Conservation (phyloP, 1,284 basidiomycete species). For the Ustilago trichophora region DNA sequence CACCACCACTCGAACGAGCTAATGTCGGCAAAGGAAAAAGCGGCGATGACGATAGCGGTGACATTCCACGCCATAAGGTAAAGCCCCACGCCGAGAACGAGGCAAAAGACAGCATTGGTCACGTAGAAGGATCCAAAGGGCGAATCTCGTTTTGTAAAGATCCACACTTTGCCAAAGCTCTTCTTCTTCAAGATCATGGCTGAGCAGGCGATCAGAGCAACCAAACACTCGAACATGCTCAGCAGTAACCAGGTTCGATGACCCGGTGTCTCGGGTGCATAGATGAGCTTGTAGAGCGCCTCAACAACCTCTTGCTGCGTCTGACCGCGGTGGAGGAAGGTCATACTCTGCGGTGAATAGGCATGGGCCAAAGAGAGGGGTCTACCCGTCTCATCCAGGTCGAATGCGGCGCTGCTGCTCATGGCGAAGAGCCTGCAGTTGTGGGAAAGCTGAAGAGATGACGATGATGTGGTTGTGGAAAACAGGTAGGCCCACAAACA, state of each 20-base stretch:
- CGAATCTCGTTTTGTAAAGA: not conserved
- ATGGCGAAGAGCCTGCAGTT: too few relatives aligned
- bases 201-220: not conserved
- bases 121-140: constrained; percentile 3
- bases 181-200: constrained; percentile 1
- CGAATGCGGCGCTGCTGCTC: too few relatives aligned
- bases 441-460: too few relatives aligned
- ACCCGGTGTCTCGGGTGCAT: not conserved
- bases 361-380: too few relatives aligned
- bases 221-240: not conserved
- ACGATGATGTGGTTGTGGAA: too few relatives aligned
- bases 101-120: constrained; percentile 3
- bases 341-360: too few relatives aligned
- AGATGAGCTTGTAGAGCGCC: not conserved
- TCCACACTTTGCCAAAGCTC: constrained; percentile 1
- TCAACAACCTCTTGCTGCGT: not conserved
- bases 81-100: not conserved
- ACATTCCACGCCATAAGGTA: not conserved
- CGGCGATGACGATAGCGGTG: not conserved
- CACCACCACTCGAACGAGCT: constrained; percentile 4
- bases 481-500: too few relatives aligned
- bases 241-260: not conserved
- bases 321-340: not conserved
- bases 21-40: not conserved
- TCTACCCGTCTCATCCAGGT: too few relatives aligned